Conservation (phyloP, 108 stramenopile species). For the Stephanodiscus triporus region DNA sequence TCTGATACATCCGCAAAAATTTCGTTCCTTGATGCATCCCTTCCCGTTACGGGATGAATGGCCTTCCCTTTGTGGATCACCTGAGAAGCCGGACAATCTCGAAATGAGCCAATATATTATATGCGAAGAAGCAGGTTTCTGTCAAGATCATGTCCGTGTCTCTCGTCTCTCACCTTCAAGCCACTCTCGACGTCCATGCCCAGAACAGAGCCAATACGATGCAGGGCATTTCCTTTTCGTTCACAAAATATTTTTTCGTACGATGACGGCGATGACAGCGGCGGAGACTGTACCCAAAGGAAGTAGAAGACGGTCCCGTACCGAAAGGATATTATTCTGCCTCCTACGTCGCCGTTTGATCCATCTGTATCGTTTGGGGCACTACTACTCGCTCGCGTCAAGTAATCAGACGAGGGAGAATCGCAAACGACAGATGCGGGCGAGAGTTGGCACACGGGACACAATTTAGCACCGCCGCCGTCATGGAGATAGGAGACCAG, state of each 20-base stretch:
- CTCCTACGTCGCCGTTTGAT: constrained; percentile 3
- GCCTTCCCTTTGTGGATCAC: constrained; percentile 47
- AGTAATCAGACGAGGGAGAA: constrained; percentile 1
- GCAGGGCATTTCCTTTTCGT: constrained; percentile 24
- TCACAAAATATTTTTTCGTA: constrained; percentile 4
- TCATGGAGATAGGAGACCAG: constrained; percentile 46
- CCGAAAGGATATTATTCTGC: constrained; percentile 35
- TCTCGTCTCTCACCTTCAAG: constrained; percentile 36
- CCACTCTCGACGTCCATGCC: constrained; percentile 27
- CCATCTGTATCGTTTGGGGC: constrained; percentile 4
- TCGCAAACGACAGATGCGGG: constrained; percentile 22
- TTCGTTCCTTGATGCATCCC: neutral
- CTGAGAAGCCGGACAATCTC: constrained; percentile 6
- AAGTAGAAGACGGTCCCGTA: constrained; percentile 36
- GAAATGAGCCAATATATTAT: neutral
- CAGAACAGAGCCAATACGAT: constrained; percentile 30
- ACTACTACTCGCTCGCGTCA: constrained; percentile 2
- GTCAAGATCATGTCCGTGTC: neutral
- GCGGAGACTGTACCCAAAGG: constrained; percentile 18
- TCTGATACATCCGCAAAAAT: constrained; percentile 15
- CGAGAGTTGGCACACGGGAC: constrained; percentile 30
- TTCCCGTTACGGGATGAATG: constrained; percentile 17
- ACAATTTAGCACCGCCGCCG: constrained; percentile 7
- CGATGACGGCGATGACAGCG: constrained; percentile 2
- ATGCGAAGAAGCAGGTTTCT: neutral